Conservation (phyloP, 1,284 basidiomycete species). For the Pseudozyma tsukubaensis region DNA sequence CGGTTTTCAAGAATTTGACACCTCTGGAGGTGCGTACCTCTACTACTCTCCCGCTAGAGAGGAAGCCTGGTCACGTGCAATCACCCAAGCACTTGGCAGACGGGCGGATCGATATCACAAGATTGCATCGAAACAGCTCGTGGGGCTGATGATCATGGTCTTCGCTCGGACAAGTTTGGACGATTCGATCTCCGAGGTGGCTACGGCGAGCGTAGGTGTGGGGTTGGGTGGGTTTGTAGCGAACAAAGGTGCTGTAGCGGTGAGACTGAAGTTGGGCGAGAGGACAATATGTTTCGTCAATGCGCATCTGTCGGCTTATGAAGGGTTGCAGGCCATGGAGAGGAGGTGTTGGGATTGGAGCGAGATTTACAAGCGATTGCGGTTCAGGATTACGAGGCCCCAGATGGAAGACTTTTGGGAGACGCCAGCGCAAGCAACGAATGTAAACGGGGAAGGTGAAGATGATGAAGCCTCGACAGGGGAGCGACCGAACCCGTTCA, state of each 20-base stretch:
- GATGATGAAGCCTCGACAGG: too few species aligned
- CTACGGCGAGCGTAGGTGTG: slow-evolving; percentile 40
- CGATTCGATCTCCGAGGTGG: slow-evolving; percentile 21
- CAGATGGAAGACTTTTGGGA: slow-evolving; percentile 66
- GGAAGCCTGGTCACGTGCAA: slow-evolving; percentile 32
- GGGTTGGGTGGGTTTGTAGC: slow-evolving; percentile 53
- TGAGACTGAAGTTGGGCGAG: slow-evolving; percentile 88
- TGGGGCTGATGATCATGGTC: slow-evolving; percentile 45
- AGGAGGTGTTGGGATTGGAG: slow-evolving; percentile 53
- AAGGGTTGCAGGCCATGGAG: slow-evolving; percentile 50
- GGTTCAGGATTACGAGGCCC: slow-evolving; percentile 16
- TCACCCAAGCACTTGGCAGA: slow-evolving; percentile 29
- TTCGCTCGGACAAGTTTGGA: slow-evolving; percentile 26
- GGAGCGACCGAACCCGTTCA: slow-evolving; percentile 12
- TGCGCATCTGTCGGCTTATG: slow-evolving; percentile 85
- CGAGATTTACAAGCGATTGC: slow-evolving; percentile 46
- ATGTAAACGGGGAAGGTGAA: slow-evolving; percentile 72
- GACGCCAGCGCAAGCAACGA: slow-evolving; percentile 85
- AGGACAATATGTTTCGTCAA: slow-evolving; percentile 94
- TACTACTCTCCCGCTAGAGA: slow-evolving; percentile 52
- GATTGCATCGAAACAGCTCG: slow-evolving; percentile 50
- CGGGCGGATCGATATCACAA: slow-evolving; percentile 22
- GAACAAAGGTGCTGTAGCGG: slow-evolving; percentile 78
- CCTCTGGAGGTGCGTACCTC: slow-evolving; percentile 44
- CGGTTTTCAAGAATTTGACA: slow-evolving; percentile 56